Evolutionary conservation across 2,329 filamentous ascomycete species (phyloP).

Genomic region (Nothophoma quercina): DNA sequence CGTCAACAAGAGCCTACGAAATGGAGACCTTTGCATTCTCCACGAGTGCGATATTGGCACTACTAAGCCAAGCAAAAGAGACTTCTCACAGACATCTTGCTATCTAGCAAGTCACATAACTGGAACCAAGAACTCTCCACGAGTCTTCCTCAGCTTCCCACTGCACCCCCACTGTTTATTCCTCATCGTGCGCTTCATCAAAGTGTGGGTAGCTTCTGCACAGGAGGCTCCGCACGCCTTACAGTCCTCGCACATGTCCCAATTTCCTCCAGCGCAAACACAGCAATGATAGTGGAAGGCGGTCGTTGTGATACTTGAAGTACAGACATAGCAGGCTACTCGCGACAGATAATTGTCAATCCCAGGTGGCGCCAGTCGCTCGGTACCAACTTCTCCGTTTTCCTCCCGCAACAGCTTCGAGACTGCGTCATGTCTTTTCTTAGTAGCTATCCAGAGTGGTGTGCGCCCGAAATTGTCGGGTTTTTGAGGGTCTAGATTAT

Average conservation of each 20-base stretch:
- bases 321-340: neutral
- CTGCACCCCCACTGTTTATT: no score
- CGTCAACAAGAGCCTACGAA: no score
- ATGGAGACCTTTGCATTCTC: no score
- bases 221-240: neutral
- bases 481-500: slow-evolving; percentile 1
- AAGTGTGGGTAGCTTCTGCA: neutral
- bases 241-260: neutral
- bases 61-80: no score
- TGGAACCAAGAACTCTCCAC: no score
- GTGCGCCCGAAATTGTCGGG: slow-evolving; percentile 6
- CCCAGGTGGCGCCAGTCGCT: neutral
- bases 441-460: slow-evolving; percentile 4
- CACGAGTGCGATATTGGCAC: no score
- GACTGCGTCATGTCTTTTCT: slow-evolving; percentile 7
- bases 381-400: neutral
- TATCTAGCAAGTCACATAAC: no score
- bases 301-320: neutral
- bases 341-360: neutral
- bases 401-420: neutral
- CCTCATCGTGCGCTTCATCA: neutral
- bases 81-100: no score
- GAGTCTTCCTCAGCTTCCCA: no score
- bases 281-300: neutral
- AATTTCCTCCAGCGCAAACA: neutral